Conservation (phyloP, 345 rosid genomes). For the Garcia nutans region DNA sequence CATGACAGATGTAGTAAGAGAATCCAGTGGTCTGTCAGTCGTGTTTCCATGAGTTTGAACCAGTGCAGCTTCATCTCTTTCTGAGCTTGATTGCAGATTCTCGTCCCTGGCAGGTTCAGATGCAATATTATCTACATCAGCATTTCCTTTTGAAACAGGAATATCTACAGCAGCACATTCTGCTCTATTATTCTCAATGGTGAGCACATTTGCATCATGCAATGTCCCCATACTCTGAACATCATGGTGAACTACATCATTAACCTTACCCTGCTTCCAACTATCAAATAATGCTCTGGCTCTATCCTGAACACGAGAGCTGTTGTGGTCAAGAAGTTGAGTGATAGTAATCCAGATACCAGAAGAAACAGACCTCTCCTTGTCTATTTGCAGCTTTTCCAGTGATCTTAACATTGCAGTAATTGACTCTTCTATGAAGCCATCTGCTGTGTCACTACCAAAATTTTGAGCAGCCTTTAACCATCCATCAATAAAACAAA, state of each 20-base stretch:
- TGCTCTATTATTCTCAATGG: conserved; percentile 32
- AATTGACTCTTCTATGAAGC: conserved; percentile 67
- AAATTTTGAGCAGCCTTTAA: conserved; percentile 57
- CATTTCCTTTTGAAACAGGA: conserved; percentile 37
- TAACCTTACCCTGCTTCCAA: conserved; percentile 49
- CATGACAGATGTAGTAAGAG: conserved; percentile 25
- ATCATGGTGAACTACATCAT: conserved; percentile 30
- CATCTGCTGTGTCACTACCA: conserved; percentile 45
- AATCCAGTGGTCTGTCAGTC: conserved; percentile 40
- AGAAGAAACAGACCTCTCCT: conserved; percentile 62
- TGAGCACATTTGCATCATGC: conserved; percentile 26
- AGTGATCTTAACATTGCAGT: conserved; percentile 66
- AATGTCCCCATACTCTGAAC: conserved; percentile 31
- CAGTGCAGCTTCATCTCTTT: conserved; percentile 37
- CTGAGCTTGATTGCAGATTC: conserved; percentile 37
- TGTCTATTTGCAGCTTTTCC: conserved; percentile 65
- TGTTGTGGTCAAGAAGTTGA: conserved; percentile 64
- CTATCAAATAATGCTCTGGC: conserved; percentile 60
- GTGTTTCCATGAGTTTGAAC: conserved; percentile 31
- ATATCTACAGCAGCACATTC: conserved; percentile 37
- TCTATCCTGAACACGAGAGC: conserved; percentile 60
- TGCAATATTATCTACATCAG: conserved; percentile 36
- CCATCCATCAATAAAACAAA: conserved; percentile 70
- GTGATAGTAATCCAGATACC: conserved; percentile 67
- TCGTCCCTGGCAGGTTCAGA: conserved; percentile 35